A percentile compares a stretch with the other conserved stretches of the same genome.
Conservation (phyloP, 2,329 filamentous ascomycete genomes). For the Botrytis medusae region DNA sequence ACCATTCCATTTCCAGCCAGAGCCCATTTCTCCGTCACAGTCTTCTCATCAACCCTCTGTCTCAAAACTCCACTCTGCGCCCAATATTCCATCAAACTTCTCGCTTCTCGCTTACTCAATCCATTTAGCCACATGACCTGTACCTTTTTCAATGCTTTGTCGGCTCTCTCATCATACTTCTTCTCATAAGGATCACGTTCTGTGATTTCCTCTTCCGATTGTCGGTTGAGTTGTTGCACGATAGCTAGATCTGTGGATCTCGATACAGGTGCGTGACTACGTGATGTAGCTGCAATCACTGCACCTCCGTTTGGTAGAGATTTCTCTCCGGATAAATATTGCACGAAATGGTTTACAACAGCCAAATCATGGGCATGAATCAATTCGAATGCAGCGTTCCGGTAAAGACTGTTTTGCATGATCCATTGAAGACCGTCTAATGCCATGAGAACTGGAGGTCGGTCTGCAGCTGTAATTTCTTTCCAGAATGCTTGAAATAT, state of each 20-base stretch:
- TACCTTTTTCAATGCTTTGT: conserved; percentile 52
- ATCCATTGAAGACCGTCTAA: conserved; percentile 79
- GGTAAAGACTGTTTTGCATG: conserved; percentile 77
- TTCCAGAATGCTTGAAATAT: conserved; percentile 79
- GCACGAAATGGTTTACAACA: conserved; percentile 72
- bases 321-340: conserved; percentile 63
- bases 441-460: conserved; percentile 63
- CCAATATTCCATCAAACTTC: conserved; percentile 88
- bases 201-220: conserved; percentile 42
- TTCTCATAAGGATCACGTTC: conserved; percentile 53
- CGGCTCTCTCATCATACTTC: conserved; percentile 58
- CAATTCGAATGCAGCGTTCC: conserved; percentile 64
- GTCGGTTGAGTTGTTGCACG: conserved; percentile 51
- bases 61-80: conserved; percentile 79
- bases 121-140: conserved; percentile 61
- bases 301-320: conserved; percentile 71
- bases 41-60: conserved; percentile 65
- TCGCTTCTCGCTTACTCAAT: conserved; percentile 70
- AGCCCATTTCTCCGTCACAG: conserved; percentile 80
- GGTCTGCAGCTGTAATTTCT: conserved; percentile 63
- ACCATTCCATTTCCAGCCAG: conserved; percentile 78
- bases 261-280: conserved; percentile 65
- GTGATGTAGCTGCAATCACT: conserved; percentile 71
- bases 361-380: conserved; percentile 86
- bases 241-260: conserved; percentile 70